phyloP scores from a whole-genome alignment of 768 basidiomycete species.

The Lentinula edodes region DNA sequence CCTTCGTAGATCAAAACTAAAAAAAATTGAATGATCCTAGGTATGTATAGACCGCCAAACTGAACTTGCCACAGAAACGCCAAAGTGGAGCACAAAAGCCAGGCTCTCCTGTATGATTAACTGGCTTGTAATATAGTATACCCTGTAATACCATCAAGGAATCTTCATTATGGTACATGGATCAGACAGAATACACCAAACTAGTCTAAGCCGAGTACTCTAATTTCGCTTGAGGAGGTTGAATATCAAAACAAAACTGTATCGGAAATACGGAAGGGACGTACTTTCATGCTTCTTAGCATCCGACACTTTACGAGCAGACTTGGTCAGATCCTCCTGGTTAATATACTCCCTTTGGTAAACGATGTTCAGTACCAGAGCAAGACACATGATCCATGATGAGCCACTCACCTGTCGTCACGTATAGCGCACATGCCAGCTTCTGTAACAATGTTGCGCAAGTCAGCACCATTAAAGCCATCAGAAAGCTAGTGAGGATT shows the following conservation, averaged over 20 bases:
- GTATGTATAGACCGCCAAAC: not conserved
- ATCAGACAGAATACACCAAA: not conserved
- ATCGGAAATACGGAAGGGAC: slow-evolving; percentile 20
- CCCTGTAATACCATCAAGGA: not conserved
- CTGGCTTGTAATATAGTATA: not conserved
- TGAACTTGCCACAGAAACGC: not conserved
- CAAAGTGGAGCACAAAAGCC: no score
- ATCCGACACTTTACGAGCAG: slow-evolving; percentile 90
- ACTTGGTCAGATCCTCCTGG: slow-evolving; percentile 96
- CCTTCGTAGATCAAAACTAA: no score
- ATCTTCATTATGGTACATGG: not conserved
- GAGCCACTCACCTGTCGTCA: slow-evolving; percentile 68
- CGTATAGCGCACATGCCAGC: slow-evolving; percentile 99
- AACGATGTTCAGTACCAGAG: slow-evolving; percentile 3
- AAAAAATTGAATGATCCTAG: no score
- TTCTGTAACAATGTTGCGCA: slow-evolving; percentile 92
- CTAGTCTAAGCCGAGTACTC: slow-evolving; percentile 32
- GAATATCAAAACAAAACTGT: slow-evolving; percentile 3
- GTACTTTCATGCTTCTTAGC: slow-evolving; percentile 97
- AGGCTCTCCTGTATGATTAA: no score
- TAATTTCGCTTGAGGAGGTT: slow-evolving; percentile 38
- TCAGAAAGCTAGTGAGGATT: slow-evolving; percentile 1
- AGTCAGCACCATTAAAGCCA: slow-evolving; percentile 66
- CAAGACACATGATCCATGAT: not conserved
- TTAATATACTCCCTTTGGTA: slow-evolving; percentile 71